phyloP scores from a whole-genome alignment of 352 stramenopile species.

The Globisporangium spiculum region DNA sequence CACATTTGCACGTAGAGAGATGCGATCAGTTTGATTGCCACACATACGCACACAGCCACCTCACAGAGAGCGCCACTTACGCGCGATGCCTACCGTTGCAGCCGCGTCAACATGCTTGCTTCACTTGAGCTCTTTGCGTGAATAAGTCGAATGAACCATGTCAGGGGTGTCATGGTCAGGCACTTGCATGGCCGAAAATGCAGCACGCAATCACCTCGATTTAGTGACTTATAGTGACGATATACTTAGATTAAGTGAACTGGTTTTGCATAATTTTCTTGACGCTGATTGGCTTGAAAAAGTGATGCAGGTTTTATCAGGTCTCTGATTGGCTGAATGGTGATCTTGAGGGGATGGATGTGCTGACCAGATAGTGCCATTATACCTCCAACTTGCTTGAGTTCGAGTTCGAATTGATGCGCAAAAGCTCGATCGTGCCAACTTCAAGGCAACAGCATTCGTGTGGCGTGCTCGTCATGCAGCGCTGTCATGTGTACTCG shows the following conservation, averaged over 20 bases:
- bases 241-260: constrained; percentile 1
- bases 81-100: constrained; percentile 3
- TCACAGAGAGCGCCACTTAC: neutral
- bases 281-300: neutral
- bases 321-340: neutral
- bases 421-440: neutral
- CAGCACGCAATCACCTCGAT: constrained; percentile 6
- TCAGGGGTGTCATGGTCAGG: neutral
- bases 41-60: neutral
- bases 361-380: neutral
- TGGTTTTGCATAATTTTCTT: neutral
- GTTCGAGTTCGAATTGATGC: neutral
- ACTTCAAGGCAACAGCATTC: neutral
- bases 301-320: neutral
- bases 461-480: neutral
- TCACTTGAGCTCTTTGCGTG: neutral
- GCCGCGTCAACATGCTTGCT: constrained; percentile 8
- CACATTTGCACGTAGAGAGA: neutral
- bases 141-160: constrained; percentile 5
- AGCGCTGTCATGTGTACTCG: neutral
- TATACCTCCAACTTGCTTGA: neutral
- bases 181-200: neutral
- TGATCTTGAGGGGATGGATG: neutral
- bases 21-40: neutral
- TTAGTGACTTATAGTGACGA: neutral